Conservation (phyloP, 345 rosid genomes). For the Eucalyptus coolabah region DNA sequence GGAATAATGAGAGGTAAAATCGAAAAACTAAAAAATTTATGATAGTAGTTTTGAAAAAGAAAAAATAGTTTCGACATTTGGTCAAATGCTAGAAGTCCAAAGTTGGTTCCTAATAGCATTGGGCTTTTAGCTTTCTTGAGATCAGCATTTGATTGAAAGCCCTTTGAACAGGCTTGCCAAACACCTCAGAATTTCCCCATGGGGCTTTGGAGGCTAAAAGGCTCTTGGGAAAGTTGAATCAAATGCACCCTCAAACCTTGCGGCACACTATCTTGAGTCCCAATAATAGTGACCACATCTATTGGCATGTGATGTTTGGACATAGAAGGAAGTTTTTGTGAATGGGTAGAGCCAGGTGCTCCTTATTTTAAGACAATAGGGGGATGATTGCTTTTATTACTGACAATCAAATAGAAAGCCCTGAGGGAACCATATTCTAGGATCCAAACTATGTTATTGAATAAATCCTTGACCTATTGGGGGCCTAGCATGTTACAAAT, state of each 20-base stretch:
- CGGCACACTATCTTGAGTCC: background rate
- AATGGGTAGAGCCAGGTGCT: background rate
- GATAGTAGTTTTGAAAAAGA: no score
- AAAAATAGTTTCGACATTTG: no score
- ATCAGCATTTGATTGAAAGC: no score
- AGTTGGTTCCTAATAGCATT: no score
- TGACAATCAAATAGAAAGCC: background rate
- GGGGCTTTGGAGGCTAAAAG: no score
- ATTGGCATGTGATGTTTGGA: background rate
- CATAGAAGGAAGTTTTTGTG: slow-evolving; percentile 1
- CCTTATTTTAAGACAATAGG: background rate
- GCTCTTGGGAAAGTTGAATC: no score
- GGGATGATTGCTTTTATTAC: background rate
- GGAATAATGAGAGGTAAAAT: no score
- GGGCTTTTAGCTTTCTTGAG: no score
- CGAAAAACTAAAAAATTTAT: no score
- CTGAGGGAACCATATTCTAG: background rate
- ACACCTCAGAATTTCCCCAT: no score
- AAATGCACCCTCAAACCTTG: background rate
- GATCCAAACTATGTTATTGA: background rate
- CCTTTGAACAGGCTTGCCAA: no score
- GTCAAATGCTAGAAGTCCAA: no score
- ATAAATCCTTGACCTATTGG: background rate
- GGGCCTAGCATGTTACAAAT: background rate
- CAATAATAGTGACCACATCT: background rate